A percentile compares a stretch with the other conserved stretches of the same genome.
Evolutionary conservation across 2,329 filamentous ascomycete genomes (phyloP).

Genomic region (Elsinoe necatrix): DNA sequence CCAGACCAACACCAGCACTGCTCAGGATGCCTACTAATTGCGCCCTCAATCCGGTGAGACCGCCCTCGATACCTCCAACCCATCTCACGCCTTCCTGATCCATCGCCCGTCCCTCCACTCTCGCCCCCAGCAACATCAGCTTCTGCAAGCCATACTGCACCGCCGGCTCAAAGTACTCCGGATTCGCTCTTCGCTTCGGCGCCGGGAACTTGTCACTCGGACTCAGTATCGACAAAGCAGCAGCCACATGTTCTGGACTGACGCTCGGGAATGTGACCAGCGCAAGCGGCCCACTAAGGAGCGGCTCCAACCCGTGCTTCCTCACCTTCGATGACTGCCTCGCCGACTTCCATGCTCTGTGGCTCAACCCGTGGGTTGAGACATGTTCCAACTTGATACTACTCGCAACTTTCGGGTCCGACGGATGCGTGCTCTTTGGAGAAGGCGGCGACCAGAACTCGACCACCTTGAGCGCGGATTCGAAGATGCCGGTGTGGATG

Average conservation of each 20-base stretch:
- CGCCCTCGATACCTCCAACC: slow-evolving; percentile 70
- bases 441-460: slow-evolving; percentile 58
- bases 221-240: slow-evolving; percentile 67
- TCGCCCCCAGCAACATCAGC: slow-evolving; percentile 73
- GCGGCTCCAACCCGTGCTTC: slow-evolving; percentile 57
- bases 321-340: slow-evolving; percentile 38
- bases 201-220: slow-evolving; percentile 68
- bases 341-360: slow-evolving; percentile 44
- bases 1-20: slow-evolving; percentile 67
- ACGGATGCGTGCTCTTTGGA: slow-evolving; percentile 19
- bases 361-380: slow-evolving; percentile 51
- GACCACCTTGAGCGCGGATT: slow-evolving; percentile 71
- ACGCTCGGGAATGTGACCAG: slow-evolving; percentile 73
- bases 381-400: slow-evolving; percentile 29
- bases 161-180: slow-evolving; percentile 68
- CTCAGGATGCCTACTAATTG: slow-evolving; percentile 77
- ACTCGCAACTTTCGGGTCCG: slow-evolving; percentile 28
- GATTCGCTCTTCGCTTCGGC: slow-evolving; percentile 65
- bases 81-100: slow-evolving; percentile 63
- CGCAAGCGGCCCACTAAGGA: slow-evolving; percentile 75
- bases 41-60: slow-evolving; percentile 68
- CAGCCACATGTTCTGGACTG: slow-evolving; percentile 73
- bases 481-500: slow-evolving; percentile 81
- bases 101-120: slow-evolving; percentile 78
- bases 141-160: slow-evolving; percentile 82